Base-by-base conservation (phyloP, 495 filamentous ascomycete genomes). In the Aspergillus panamensis region DNA sequence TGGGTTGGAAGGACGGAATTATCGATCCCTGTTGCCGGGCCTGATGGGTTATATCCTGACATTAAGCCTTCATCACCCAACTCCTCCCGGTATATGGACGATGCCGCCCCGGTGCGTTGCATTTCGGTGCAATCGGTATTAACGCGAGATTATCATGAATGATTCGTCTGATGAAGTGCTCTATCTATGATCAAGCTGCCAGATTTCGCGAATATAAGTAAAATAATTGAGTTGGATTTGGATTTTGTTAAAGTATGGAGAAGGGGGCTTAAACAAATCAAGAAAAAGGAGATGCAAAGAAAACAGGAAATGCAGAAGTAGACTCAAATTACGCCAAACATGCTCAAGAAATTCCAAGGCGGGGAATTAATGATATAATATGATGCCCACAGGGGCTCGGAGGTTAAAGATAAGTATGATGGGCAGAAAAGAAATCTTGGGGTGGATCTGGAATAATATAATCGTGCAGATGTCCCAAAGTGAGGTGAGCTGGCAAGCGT, bases 1-100 rank as follows among this genome's bases (percentile, higher is more conserved):
- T 69, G 65, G 5, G 61, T 67, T 6, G 73, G 73, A 47, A 74
- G 53, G 20, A 71, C 51, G 3, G 64, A 62, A 16, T 43, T 51
- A 29, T 54, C 25, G 25, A 25, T 49, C 8, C 62, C 60, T 16
- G 50, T n/a, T 5, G 10, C 16, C 9, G 14, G 44, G 17, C 3
- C 50, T 35, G 48, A 39, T n/a, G 29, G 54, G 32, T 43, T 56
- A 40, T 39, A 14, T 1, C 48, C 50, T 45, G 45, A 48, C 37
- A 49, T 57, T 48, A 51, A 45, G 8, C 47, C 13, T 19, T 48
- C 47, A 6, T 48, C 48, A 17, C 45, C 47, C 9, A 8, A 25
- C 3, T 33, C 43, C 14, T 57, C 59, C 14, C 29, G 59, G 20
- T 39, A 20, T 29, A 42, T 17, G 21, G 53, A 47, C 13, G 43